A percentile compares a stretch with the other conserved stretches of the same genome.
phyloP scores from a whole-genome alignment of 306 rosid species.

The Trifolium pratense region DNA sequence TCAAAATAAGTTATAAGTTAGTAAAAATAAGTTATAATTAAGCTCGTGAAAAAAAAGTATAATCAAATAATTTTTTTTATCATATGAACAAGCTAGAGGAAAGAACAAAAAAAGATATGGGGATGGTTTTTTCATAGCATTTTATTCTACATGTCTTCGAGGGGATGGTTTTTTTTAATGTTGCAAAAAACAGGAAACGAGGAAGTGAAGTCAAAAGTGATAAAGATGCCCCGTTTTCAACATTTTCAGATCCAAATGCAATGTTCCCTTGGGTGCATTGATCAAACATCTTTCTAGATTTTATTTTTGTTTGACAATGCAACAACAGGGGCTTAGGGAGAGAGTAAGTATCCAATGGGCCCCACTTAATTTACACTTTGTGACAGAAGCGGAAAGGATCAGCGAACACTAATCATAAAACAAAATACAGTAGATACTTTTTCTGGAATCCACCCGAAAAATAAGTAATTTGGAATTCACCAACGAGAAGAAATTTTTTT shows the following conservation, averaged over 20 bases:
- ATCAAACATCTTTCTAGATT: constrained; percentile 49
- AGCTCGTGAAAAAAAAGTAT: no score
- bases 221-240: constrained; percentile 38
- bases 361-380: constrained; percentile 49
- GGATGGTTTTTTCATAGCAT: constrained; percentile 37
- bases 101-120: constrained; percentile 32
- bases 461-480: no score
- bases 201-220: constrained; percentile 53
- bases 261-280: constrained; percentile 54
- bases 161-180: constrained; percentile 19
- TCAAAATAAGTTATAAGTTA: no score
- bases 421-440: no score
- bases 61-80: no score
- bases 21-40: no score
- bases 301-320: constrained; percentile 39
- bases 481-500: no score
- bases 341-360: constrained; percentile 47
- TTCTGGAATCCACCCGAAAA: no score
- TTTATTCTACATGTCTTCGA: constrained; percentile 17
- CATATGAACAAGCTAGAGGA: no score
- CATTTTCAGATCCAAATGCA: constrained; percentile 57
- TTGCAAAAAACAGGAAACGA: constrained; percentile 42
- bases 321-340: constrained; percentile 30
- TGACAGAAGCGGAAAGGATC: no score
- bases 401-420: no score